Conservation (phyloP, 2,329 filamentous ascomycete species). For the Stachybotrys echinatus region DNA sequence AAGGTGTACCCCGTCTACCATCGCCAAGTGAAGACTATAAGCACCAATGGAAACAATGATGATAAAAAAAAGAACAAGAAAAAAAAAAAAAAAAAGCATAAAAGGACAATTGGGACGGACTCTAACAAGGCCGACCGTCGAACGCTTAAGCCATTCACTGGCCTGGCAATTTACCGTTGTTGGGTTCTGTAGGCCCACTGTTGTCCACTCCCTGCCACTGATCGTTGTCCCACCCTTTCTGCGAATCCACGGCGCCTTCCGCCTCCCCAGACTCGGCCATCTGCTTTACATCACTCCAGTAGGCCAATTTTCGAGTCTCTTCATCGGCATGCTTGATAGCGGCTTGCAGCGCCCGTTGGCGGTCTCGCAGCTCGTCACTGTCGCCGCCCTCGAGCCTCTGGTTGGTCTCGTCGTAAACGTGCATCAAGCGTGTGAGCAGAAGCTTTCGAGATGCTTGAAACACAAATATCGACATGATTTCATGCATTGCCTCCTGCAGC, state of each 20-base stretch:
- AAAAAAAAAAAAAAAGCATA: neutral
- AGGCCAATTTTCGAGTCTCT: constrained; percentile 76
- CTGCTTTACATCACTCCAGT: constrained; percentile 78
- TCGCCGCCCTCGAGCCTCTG: constrained; percentile 31
- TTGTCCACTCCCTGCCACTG: constrained; percentile 48
- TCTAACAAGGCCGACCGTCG: too few relatives aligned
- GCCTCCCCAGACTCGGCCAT: constrained; percentile 53
- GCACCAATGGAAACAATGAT: too few relatives aligned
- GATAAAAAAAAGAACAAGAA: neutral
- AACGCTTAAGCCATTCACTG: neutral
- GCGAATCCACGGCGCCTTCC: constrained; percentile 34
- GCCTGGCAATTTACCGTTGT: constrained; percentile 15
- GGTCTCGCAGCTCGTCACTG: constrained; percentile 24
- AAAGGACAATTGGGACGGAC: neutral
- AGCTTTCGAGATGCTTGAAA: constrained; percentile 84
- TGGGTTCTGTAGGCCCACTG: constrained; percentile 40
- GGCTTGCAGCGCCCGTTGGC: constrained; percentile 64
- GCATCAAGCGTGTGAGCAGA: constrained; percentile 64
- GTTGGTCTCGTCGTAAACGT: constrained; percentile 43
- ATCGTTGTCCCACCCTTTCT: constrained; percentile 29
- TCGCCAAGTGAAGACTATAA: neutral
- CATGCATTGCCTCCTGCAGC: constrained; percentile 70
- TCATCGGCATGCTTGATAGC: constrained; percentile 73
- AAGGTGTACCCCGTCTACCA: neutral
- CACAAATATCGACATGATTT: constrained; percentile 80